phyloP scores from a whole-genome alignment of 768 basidiomycete species.

The Trametes gibbosa region DNA sequence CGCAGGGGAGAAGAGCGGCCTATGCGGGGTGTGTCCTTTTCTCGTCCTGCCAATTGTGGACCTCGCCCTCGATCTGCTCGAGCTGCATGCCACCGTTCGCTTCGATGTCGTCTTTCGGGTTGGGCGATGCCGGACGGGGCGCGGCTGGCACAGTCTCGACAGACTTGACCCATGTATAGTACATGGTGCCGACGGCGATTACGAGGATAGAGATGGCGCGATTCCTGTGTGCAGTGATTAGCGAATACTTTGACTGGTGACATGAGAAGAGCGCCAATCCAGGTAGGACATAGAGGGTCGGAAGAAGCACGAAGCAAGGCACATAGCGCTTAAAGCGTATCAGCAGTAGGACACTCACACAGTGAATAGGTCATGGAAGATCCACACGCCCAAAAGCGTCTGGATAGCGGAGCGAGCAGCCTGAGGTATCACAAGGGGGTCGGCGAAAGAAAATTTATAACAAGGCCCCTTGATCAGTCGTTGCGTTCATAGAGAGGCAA shows the following conservation, averaged over 20 bases:
- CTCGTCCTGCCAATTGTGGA: conserved; percentile 28
- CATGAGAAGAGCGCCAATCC: neutral
- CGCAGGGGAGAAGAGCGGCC: neutral
- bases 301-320: neutral
- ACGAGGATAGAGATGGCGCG: conserved; percentile 62
- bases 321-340: neutral
- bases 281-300: neutral
- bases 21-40: conserved; percentile 23
- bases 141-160: conserved; percentile 28
- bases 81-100: conserved; percentile 27
- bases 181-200: conserved; percentile 70
- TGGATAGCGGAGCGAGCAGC: conserved; percentile 83
- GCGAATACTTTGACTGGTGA: neutral
- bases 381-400: conserved; percentile 72
- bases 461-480: neutral
- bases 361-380: conserved; percentile 74
- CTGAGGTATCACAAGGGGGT: conserved; percentile 32
- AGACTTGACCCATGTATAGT: conserved; percentile 58
- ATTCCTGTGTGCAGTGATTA: conserved; percentile 40
- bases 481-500: neutral
- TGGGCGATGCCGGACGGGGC: conserved; percentile 18
- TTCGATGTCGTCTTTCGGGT: conserved; percentile 40
- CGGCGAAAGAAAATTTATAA: neutral
- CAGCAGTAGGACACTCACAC: conserved; percentile 44
- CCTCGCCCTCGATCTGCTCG: conserved; percentile 22